phyloP scores from a whole-genome alignment of 352 stramenopile species.

The Globisporangium orthogonon region DNA sequence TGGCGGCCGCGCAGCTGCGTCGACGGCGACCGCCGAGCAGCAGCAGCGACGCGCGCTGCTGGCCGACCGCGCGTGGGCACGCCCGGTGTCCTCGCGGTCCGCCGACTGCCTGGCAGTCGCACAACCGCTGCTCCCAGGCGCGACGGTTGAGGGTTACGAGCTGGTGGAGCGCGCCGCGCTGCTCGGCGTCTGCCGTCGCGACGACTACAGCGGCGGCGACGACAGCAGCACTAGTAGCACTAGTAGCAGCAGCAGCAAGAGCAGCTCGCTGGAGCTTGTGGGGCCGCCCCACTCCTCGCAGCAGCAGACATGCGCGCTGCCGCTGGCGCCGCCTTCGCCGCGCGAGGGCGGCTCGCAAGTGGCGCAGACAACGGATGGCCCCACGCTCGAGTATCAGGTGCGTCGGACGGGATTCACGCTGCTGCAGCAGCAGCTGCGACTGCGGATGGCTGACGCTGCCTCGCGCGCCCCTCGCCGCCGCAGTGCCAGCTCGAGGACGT shows the following conservation, averaged over 20 bases:
- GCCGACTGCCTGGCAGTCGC: constrained; percentile 24
- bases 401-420: background rate
- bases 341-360: constrained; percentile 10
- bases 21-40: background rate
- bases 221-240: background rate
- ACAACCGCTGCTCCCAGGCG: constrained; percentile 29
- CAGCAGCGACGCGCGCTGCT: constrained; percentile 24
- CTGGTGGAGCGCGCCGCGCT: constrained; percentile 59
- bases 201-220: background rate
- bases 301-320: constrained; percentile 8
- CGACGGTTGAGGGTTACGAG: constrained; percentile 59
- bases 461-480: background rate
- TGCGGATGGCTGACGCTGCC: background rate
- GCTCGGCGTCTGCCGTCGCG: constrained; percentile 47
- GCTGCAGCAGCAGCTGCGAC: no score
- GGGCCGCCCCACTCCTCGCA: background rate
- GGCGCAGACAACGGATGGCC: constrained; percentile 21
- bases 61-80: constrained; percentile 43
- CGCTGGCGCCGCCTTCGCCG: constrained; percentile 5
- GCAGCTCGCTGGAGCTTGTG: background rate
- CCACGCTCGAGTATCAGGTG: constrained; percentile 69
- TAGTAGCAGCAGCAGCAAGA: no score
- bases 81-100: background rate
- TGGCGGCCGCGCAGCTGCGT: no score
- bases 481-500: constrained; percentile 48